Base-by-base conservation (phyloP, 306 rosid species). In the Macrotyloma uniflorum region DNA sequence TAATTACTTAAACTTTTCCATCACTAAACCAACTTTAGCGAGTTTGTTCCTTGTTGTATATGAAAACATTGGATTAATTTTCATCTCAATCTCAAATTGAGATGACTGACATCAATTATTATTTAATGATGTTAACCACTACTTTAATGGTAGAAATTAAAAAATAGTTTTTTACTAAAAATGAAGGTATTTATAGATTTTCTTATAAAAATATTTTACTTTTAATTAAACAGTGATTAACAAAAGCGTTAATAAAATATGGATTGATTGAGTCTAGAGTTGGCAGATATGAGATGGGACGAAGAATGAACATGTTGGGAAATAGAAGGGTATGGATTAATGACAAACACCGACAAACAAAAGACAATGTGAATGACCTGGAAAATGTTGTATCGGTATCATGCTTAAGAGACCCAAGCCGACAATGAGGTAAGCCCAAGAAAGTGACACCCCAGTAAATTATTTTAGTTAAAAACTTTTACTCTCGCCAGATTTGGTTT, bases 341-440 rank as follows among this genome's bases (percentile, higher is more conserved):
- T 12, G 49, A 19, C 24, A 33, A 67, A 18, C 19, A 76, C 32
- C 57, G 74, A 58, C 22, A n/a, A 66, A 51, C 18, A 16, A n/a
- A 36, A 51, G 43, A 76, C 54, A 64, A 62, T 5, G 49, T 49
- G 80, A 64, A 35, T 76, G 73, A 63, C 51, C n/a, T 46, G 63
- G 45, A 69, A 75, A 59, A 75, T 62, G 38, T 46, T n/a, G 36
- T 2, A 62, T 63, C 35, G 23, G 15, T 13, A 20, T 47, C 63
- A 20, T 63, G 26, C 26, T 47, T 18, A 4, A 45, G 8, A 7
- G 35, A 35, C 20, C 26, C 43, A 65, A 38, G 4, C 57, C 67
- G 46, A 76, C 74, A 77, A 23, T 16, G 28, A 64, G 35, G 72
- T 38, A 65, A 65, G 18, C 51, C 68, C 71, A 66, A 47, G 24